These are phyloP conservation scores for Adenanthera pavonina DNA, from an alignment of 306 rosid species.

Conservation along the genomic window DNA sequence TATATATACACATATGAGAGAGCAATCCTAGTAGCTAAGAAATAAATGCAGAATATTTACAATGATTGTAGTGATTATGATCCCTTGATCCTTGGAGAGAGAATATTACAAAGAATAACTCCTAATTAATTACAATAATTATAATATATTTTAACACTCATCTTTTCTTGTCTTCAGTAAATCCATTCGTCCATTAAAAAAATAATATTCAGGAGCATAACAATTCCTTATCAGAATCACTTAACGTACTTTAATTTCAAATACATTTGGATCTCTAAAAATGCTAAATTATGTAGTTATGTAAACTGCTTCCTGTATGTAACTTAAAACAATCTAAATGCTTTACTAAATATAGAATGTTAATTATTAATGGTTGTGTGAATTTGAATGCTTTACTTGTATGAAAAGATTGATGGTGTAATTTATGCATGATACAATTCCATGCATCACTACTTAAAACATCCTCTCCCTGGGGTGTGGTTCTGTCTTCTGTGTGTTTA, in stretches of 20 bases:
- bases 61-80: no score
- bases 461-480: not conserved
- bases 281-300: constrained; percentile 6
- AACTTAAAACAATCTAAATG: not conserved
- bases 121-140: no score
- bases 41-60: no score
- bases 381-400: constrained; percentile 15
- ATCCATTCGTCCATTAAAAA: not conserved
- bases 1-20: no score
- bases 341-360: not conserved
- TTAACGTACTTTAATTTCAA: constrained; percentile 8
- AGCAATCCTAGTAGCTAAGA: no score
- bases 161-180: not conserved
- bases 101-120: no score
- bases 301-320: not conserved
- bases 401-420: not conserved
- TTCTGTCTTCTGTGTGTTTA: constrained; percentile 6
- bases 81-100: no score
- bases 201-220: not conserved
- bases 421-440: not conserved
- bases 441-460: not conserved
- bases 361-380: not conserved
- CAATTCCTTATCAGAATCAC: not conserved
- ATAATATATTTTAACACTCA: not conserved
- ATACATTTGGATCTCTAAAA: constrained; percentile 16